phyloP scores from a whole-genome alignment of 2,329 filamentous ascomycete species.

The Pestalotiopsis fici region DNA sequence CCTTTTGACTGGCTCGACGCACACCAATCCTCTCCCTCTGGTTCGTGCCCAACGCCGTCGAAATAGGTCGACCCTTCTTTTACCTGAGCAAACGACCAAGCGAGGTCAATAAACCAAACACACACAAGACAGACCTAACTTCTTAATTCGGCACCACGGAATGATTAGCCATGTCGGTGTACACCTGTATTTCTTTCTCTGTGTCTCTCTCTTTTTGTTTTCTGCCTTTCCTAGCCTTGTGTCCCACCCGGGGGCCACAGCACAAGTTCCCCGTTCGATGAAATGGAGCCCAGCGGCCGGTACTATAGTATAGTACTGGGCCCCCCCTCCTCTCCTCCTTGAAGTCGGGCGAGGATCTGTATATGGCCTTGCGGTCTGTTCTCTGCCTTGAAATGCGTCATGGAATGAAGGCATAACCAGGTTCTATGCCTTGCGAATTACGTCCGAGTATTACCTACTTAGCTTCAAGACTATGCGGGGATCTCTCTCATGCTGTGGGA shows the following conservation, averaged over 20 bases:
- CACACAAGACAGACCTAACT: neutral
- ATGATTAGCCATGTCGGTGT: constrained; percentile 4
- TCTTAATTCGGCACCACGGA: constrained; percentile 4
- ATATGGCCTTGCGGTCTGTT: neutral
- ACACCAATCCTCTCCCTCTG: neutral
- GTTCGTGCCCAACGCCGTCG: constrained; percentile 8
- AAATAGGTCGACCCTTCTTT: neutral
- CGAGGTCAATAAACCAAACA: neutral
- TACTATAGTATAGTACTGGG: too few species aligned
- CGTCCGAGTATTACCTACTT: neutral
- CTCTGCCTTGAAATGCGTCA: neutral
- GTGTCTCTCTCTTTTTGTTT: neutral
- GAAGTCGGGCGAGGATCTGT: neutral
- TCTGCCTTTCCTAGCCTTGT: neutral
- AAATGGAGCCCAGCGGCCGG: neutral
- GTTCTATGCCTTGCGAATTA: neutral
- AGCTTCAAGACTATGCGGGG: neutral
- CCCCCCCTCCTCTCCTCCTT: neutral
- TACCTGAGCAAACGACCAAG: neutral
- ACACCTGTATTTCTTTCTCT: neutral
- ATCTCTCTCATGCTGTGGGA: neutral
- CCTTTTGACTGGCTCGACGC: neutral
- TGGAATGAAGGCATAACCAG: neutral
- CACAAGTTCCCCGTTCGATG: neutral
- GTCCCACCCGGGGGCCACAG: neutral